Percentiles rank a stretch among this genome's conserved stretches.
Conservation (phyloP, 352 stramenopile species). For the Pythium phragmitis region DNA sequence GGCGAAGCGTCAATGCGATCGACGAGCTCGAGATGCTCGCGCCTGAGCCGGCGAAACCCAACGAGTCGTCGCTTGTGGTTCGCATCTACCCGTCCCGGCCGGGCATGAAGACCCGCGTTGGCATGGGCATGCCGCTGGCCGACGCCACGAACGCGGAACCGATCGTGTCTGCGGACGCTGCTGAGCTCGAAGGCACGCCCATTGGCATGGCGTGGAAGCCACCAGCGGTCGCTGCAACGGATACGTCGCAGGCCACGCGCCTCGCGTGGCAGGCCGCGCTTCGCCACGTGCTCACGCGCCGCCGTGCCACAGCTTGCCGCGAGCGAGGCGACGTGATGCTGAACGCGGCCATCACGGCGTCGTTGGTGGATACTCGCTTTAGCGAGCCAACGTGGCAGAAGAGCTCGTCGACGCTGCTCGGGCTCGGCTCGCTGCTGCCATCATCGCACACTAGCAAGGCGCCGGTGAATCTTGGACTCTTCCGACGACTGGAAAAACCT, state of each 20-base stretch:
- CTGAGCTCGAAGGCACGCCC: not conserved
- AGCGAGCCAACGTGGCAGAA: constrained; percentile 8
- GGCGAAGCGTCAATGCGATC: not conserved
- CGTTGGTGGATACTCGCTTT: not conserved
- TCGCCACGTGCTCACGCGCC: constrained; percentile 9
- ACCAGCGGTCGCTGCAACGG: not conserved
- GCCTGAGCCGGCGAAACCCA: not conserved
- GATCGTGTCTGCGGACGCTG: not conserved
- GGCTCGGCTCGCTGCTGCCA: not conserved
- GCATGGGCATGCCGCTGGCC: constrained; percentile 4
- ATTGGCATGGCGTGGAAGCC: constrained; percentile 1
- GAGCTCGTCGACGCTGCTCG: constrained; percentile 11
- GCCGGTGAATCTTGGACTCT: constrained; percentile 10
- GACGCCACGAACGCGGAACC: not conserved
- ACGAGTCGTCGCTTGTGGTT: constrained; percentile 16
- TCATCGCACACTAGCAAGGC: not conserved
- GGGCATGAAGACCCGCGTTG: not conserved
- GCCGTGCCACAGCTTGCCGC: not conserved
- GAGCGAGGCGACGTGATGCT: constrained; percentile 12
- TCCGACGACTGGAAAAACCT: constrained; percentile 1
- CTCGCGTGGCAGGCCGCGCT: constrained; percentile 14
- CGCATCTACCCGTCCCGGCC: constrained; percentile 16
- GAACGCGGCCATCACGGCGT: not conserved
- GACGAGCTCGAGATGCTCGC: constrained; percentile 1
- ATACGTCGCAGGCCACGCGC: not conserved